Percentiles rank a stretch among this genome's conserved stretches.
These are phyloP conservation scores for Fusarium tanahbumbuense DNA, from an alignment of 2,329 filamentous ascomycete genomes.

Conservation along the genomic window DNA sequence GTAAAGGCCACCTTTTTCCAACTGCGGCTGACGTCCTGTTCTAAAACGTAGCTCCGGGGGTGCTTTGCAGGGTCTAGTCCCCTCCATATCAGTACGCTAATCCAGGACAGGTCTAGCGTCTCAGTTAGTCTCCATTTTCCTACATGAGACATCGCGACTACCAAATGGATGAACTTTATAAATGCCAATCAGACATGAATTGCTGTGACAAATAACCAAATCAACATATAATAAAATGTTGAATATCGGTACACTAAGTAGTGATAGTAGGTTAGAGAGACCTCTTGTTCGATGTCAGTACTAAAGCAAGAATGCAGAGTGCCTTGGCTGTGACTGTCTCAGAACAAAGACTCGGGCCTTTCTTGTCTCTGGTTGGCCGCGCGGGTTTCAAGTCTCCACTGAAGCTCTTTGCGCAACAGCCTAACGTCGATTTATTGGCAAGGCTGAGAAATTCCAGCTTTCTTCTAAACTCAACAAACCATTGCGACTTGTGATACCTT, in stretches of 20 bases:
- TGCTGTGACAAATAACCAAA: not conserved
- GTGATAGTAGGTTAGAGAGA: not conserved
- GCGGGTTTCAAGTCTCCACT: not conserved
- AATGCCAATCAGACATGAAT: not conserved
- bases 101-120: conserved; percentile 19
- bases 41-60: conserved; percentile 31
- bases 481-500: conserved; percentile 14
- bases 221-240: not conserved
- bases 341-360: conserved; percentile 3
- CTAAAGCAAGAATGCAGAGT: not conserved
- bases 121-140: not conserved
- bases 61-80: conserved; percentile 26
- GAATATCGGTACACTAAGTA: too few relatives aligned
- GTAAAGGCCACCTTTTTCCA: conserved; percentile 43
- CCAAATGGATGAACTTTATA: conserved; percentile 1
- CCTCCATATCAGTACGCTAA: conserved; percentile 20
- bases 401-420: conserved; percentile 37
- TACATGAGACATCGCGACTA: not conserved
- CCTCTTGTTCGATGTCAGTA: not conserved
- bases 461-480: conserved; percentile 23
- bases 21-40: conserved; percentile 40
- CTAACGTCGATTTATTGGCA: conserved; percentile 37
- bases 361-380: conserved; percentile 19
- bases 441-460: conserved; percentile 44
- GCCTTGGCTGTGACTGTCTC: not conserved